A percentile compares a stretch with the other conserved stretches of the same genome.
Conservation (phyloP, 495 filamentous ascomycete genomes). For the Talaromyces proteolyticus region DNA sequence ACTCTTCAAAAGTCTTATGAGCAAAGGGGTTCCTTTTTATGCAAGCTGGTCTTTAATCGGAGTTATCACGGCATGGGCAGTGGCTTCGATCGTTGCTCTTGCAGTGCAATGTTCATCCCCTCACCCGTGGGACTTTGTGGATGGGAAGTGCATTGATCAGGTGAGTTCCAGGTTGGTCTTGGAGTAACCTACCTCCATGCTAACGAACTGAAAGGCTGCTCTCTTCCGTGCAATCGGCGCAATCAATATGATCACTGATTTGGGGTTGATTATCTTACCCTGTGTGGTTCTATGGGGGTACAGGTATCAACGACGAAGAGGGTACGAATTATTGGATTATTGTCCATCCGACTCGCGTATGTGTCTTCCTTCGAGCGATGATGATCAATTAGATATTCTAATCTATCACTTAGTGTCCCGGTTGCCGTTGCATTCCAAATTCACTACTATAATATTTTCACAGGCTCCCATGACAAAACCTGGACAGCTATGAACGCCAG, state of each 20-base stretch:
- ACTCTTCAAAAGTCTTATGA: constrained; percentile 19
- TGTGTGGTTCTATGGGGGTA: constrained; percentile 18
- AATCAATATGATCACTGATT: constrained; percentile 21
- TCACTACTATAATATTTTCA: constrained; percentile 10
- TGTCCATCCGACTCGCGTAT: constrained; percentile 19
- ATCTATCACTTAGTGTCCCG: constrained; percentile 10
- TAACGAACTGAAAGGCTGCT: constrained; percentile 6
- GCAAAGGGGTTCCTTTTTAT: constrained; percentile 8
- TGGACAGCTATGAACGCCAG: constrained; percentile 16
- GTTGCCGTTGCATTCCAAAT: constrained; percentile 13
- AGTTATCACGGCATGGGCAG: constrained; percentile 16
- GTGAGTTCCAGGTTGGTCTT: constrained; percentile 4
- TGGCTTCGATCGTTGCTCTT: constrained; percentile 18
- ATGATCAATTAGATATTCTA: neutral
- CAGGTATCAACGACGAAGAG: constrained; percentile 12
- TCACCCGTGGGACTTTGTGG: constrained; percentile 16
- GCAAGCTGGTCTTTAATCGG: constrained; percentile 15
- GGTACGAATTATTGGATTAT: constrained; percentile 15
- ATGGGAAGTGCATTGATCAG: constrained; percentile 13
- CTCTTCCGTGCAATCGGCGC: constrained; percentile 15
- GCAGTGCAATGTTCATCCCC: constrained; percentile 18
- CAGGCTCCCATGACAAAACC: constrained; percentile 10
- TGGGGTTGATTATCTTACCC: constrained; percentile 14
- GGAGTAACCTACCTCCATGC: neutral
- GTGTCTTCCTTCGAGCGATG: neutral